Base-by-base conservation (phyloP, 305 asterid genomes). In the Rubia balearica region DNA sequence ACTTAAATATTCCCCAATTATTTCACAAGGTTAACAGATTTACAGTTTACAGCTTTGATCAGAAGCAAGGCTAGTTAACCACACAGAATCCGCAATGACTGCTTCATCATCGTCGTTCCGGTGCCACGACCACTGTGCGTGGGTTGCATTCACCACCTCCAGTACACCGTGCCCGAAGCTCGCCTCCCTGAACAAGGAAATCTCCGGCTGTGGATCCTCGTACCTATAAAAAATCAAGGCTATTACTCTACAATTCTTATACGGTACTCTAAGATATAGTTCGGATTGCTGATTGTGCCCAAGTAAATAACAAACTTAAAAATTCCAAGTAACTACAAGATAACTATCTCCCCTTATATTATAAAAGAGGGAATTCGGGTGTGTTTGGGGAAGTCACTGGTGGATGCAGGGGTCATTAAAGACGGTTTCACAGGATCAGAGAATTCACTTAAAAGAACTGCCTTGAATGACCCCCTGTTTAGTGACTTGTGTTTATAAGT, bases 91-190 rank as follows among this genome's bases (percentile, higher is more conserved):
- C 1, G 89, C 74, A 22, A 80, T 73, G 76, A 79, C 81, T 17
- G 82, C 73, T 56, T 61, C 82, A 68, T 84, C 75, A 11, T 84
- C 85, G n/a, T 88, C 89, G 61, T 90, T 91, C 74, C 90, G 73
- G 42, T 86, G 90, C 98, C 98, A 91, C 22, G 79, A 72, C 98
- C 98, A 91, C 17, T 21, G 12, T 7, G 95, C 96, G 78, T 88
- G 89, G n/a, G 82, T 88, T 60, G 69, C 89, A 78, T 90, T 92
- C 27, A 79, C 74, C 21, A 90, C 79, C 69, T 60, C 74, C 0
- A 92, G 45, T 8, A 78, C 83, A 16, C 97, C 98, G 65, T 92
- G 96, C 61, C 97, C 98, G 74, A 92, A 92, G 74, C 96, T 92
- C 51, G 98, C 80, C 70, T 92, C 97, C 74, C 98, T 86, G 67